Evolutionary conservation across 2,329 filamentous ascomycete species (phyloP).

Genomic region (Cladobotryum mycophilum): DNA sequence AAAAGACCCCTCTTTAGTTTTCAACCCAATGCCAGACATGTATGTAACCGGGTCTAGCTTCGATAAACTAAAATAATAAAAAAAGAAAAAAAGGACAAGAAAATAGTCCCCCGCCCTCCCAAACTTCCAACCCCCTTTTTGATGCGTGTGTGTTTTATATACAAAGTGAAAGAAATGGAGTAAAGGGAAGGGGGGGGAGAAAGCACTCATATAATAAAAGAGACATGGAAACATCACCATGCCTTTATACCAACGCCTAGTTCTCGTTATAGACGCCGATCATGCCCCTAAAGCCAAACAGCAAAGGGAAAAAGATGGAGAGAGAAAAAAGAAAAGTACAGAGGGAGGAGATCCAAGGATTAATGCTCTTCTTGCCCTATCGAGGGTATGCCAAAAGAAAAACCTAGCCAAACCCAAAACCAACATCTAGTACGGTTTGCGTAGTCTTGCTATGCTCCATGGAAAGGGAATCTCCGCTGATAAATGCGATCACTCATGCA

Average conservation of each 20-base stretch:
- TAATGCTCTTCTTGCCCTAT: background rate
- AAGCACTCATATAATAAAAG: background rate
- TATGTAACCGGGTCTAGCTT: too few relatives aligned
- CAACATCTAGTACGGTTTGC: background rate
- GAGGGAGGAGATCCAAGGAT: background rate
- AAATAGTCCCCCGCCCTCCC: too few relatives aligned
- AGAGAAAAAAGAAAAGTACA: background rate
- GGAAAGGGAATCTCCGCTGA: background rate
- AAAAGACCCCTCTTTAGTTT: too few relatives aligned
- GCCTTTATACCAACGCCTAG: background rate
- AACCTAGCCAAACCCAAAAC: background rate
- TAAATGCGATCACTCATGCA: constrained; percentile 1
- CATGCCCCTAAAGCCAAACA: background rate
- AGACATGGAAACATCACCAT: background rate
- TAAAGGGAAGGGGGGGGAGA: background rate
- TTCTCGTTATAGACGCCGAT: background rate
- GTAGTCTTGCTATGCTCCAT: background rate
- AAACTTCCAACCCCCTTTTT: background rate
- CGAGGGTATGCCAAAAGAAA: background rate
- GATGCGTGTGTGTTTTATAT: background rate
- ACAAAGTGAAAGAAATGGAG: background rate
- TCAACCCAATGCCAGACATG: too few relatives aligned
- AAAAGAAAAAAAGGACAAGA: too few relatives aligned
- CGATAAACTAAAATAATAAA: too few relatives aligned
- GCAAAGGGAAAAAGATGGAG: background rate